Evolutionary conservation across 116 monocot genomes (phyloP).

Genomic region (Cymodocea nodosa): DNA sequence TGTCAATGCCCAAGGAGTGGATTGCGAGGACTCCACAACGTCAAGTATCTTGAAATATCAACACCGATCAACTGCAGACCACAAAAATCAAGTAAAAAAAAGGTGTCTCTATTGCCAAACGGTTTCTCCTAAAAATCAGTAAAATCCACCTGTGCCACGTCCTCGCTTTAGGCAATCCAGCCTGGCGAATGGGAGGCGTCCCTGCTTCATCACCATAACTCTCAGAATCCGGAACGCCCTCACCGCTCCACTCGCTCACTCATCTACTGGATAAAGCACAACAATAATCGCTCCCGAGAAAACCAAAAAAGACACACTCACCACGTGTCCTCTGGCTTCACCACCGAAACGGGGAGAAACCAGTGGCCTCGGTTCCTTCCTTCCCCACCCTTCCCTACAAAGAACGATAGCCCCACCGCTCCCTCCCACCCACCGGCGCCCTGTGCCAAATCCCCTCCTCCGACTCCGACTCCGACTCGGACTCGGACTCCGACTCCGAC

Average conservation of each 20-base stretch:
- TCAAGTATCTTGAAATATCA: neutral
- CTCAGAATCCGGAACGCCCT: slow-evolving; percentile 3
- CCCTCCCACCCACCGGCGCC: neutral
- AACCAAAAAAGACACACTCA: too few relatives aligned
- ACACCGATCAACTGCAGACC: neutral
- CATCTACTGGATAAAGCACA: neutral
- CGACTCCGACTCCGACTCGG: too few relatives aligned
- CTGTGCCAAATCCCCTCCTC: neutral
- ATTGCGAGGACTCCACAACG: neutral
- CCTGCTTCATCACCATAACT: slow-evolving; percentile 2
- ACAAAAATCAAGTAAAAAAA: neutral
- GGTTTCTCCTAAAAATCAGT: neutral
- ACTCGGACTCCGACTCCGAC: too few relatives aligned
- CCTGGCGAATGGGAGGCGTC: slow-evolving; percentile 32
- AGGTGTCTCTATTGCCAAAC: neutral
- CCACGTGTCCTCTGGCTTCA: slow-evolving; percentile 14
- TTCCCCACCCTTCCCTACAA: neutral
- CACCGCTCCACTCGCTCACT: neutral
- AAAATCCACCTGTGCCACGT: neutral
- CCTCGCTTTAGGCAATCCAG: slow-evolving; percentile 15
- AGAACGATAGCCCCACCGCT: neutral
- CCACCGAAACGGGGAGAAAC: slow-evolving; percentile 11
- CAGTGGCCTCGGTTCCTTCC: slow-evolving; percentile 2
- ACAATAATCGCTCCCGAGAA: too few relatives aligned
- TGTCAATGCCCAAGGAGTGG: neutral